Base-by-base conservation (phyloP, 176 grass and related monocot genomes). In the Urochloa ruziziensis region DNA sequence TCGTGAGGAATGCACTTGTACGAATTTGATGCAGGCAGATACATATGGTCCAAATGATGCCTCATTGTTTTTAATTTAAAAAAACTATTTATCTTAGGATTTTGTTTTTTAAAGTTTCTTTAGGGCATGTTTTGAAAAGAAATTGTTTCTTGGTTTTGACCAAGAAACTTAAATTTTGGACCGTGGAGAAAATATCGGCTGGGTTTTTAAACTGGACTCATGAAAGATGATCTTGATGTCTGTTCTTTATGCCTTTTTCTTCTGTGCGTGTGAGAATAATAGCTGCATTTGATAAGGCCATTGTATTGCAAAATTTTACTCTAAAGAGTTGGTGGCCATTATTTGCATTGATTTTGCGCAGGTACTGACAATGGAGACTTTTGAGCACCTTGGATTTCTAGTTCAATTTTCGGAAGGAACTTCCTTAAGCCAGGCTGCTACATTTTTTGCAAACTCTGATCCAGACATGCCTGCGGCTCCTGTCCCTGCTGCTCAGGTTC, bases 391-490 rank as follows among this genome's bases (percentile, higher is more conserved):
- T 75, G 89, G 96, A 70, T 99, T 99, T 87, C 80, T 99, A 42
- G 76, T 99, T 63, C 87, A 89, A 73, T 92, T 96, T 70, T 80
- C 93, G 64, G 93, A 99, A 85, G 93, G 93, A 84, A 82, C 65
- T 83, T 62, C 87, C 16, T 88, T 99, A 86, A 96, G 85, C 36
- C 91, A 99, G 79, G 89, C 89, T 63, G 90, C 96, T 43, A 87
- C 74, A 0, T 96, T 99, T 90, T 99, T 99, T 89, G 93, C 96
- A 75, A 96, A 96, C 82, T 96, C 93, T 58, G 96, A 99, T 94
- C 89, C 96, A 46, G 96, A 94, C 82, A 99, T 99, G 96, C 96
- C 96, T 27, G 93, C 91, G 81, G 89, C 81, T 51, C 89, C 96
- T 42, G 84, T 99, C 56, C 70, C 96, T 85, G 89, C 91, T 57